phyloP scores from a whole-genome alignment of 768 basidiomycete species.

The Russula ochroleuca region DNA sequence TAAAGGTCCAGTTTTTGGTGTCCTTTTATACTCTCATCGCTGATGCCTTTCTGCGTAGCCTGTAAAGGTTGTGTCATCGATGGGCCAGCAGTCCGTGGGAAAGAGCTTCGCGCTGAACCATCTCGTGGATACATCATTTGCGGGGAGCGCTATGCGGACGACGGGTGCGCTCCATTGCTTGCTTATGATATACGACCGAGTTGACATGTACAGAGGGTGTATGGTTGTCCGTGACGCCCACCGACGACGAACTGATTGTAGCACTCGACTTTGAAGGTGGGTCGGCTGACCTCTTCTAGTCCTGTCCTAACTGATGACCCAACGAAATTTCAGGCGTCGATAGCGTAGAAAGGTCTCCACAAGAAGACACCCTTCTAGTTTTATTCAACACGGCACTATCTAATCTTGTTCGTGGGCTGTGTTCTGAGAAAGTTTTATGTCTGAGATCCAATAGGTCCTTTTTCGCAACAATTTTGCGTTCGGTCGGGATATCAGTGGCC shows the following conservation, averaged over 20 bases:
- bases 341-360: slow-evolving; percentile 57
- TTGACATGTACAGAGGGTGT: slow-evolving; percentile 44
- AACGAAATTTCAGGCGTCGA: slow-evolving; percentile 45
- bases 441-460: slow-evolving; percentile 43
- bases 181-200: neutral
- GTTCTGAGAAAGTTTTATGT: neutral
- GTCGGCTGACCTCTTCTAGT: slow-evolving; percentile 29
- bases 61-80: slow-evolving; percentile 60
- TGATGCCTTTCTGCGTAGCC: slow-evolving; percentile 37
- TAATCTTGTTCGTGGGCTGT: slow-evolving; percentile 43
- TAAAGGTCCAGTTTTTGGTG: slow-evolving; percentile 38
- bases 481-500: slow-evolving; percentile 54
- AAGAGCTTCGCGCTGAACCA: slow-evolving; percentile 59
- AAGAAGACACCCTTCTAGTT: slow-evolving; percentile 60
- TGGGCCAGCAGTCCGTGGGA: slow-evolving; percentile 66
- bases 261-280: slow-evolving; percentile 66
- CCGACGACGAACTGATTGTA: slow-evolving; percentile 49
- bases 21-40: neutral
- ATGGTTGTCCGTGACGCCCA: slow-evolving; percentile 66
- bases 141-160: no score
- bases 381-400: slow-evolving; percentile 64
- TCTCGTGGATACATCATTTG: neutral
- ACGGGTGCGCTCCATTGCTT: slow-evolving; percentile 19
- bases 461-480: slow-evolving; percentile 65
- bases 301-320: neutral